Conservation (phyloP, 2,329 filamentous ascomycete genomes). For the Paecilomyces sp. region DNA sequence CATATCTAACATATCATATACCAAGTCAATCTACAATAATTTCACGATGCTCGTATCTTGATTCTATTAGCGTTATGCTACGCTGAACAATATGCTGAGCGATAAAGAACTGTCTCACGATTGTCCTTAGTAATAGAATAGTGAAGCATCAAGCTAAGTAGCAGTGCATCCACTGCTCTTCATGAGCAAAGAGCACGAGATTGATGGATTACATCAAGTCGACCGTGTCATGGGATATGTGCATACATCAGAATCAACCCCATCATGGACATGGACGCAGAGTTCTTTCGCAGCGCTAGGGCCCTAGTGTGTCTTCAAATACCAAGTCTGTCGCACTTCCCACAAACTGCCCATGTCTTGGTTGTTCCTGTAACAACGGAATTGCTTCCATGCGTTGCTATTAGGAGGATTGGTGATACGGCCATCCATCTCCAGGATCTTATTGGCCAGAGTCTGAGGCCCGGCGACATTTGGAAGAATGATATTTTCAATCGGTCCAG, state of each 20-base stretch:
- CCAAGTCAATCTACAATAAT: neutral
- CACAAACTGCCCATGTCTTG: slow-evolving; percentile 41
- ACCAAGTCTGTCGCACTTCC: slow-evolving; percentile 37
- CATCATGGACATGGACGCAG: too few species aligned
- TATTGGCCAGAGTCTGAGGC: slow-evolving; percentile 20
- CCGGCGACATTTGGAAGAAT: slow-evolving; percentile 21
- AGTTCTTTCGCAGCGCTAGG: too few species aligned
- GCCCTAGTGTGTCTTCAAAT: slow-evolving; percentile 16
- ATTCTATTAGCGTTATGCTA: neutral
- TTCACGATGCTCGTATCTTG: neutral
- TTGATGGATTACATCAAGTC: neutral
- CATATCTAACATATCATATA: slow-evolving; percentile 1
- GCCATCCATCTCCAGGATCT: slow-evolving; percentile 35
- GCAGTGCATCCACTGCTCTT: neutral
- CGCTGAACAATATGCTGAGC: neutral
- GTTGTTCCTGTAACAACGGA: slow-evolving; percentile 37
- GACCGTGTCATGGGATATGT: neutral
- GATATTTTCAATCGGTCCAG: slow-evolving; percentile 13
- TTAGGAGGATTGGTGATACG: slow-evolving; percentile 22
- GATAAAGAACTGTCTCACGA: neutral
- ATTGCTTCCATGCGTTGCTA: slow-evolving; percentile 37
- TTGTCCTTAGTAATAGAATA: neutral
- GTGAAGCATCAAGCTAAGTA: neutral
- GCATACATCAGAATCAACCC: neutral
- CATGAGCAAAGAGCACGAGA: neutral